Evolutionary conservation across 306 rosid species (phyloP).

Genomic region (Hylodesmum podocarpum): DNA sequence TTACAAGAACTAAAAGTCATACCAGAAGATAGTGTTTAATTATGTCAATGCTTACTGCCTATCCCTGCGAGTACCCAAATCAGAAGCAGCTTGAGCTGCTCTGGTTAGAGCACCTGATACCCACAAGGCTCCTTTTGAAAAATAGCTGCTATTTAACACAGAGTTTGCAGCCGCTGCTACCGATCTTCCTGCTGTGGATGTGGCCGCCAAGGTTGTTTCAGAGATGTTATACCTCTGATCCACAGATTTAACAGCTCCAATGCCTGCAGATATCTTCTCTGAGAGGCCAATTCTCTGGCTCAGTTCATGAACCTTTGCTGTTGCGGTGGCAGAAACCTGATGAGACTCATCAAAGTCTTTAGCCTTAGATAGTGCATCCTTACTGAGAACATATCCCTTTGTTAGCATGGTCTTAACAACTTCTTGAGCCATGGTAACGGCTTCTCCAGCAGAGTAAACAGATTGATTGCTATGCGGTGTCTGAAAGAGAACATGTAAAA

Average conservation of each 20-base stretch:
- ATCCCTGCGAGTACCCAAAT: slow-evolving; percentile 58
- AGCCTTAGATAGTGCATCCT: slow-evolving; percentile 74
- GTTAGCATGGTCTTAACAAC: slow-evolving; percentile 82
- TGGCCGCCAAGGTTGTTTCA: slow-evolving; percentile 64
- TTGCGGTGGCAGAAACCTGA: slow-evolving; percentile 67
- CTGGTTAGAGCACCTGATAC: slow-evolving; percentile 61
- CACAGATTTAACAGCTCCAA: slow-evolving; percentile 54
- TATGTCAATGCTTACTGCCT: slow-evolving; percentile 32
- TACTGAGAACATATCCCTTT: slow-evolving; percentile 76
- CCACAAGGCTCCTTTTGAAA: slow-evolving; percentile 85
- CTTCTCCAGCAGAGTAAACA: slow-evolving; percentile 74
- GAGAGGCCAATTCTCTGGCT: slow-evolving; percentile 71
- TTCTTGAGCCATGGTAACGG: slow-evolving; percentile 71
- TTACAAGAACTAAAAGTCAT: too few relatives aligned
- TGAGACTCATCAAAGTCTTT: slow-evolving; percentile 75
- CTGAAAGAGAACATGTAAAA: slow-evolving; percentile 28
- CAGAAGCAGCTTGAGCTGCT: slow-evolving; percentile 69
- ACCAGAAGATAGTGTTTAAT: slow-evolving; percentile 16
- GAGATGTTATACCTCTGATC: slow-evolving; percentile 73
- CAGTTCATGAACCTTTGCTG: slow-evolving; percentile 75
- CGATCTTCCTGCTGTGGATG: slow-evolving; percentile 75
- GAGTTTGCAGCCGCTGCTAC: slow-evolving; percentile 68
- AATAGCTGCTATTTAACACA: slow-evolving; percentile 72
- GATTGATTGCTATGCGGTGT: slow-evolving; percentile 48
- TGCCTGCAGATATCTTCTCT: slow-evolving; percentile 65